phyloP scores from a whole-genome alignment of 352 stramenopile genomes.

The Globisporangium canariense region DNA sequence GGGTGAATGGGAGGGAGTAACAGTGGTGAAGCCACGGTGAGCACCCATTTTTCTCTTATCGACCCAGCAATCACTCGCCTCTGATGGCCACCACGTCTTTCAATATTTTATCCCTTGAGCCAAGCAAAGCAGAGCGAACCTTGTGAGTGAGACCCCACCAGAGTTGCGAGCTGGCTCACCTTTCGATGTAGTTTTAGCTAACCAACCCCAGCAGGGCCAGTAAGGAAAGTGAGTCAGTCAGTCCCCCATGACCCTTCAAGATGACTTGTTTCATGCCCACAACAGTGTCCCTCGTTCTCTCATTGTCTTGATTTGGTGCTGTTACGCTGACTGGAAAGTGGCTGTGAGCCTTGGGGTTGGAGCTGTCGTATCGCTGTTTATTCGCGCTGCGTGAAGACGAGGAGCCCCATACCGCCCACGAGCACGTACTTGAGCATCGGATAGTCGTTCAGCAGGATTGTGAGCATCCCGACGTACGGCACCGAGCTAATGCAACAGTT shows the following conservation, averaged over 20 bases:
- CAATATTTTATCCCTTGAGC: background rate
- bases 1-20: background rate
- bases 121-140: background rate
- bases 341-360: background rate
- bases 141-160: background rate
- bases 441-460: constrained; percentile 99
- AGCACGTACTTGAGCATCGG: constrained; percentile 93
- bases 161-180: background rate
- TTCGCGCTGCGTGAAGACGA: constrained; percentile 82
- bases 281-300: background rate
- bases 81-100: background rate
- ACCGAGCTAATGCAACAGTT: constrained; percentile 66
- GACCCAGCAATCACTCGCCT: background rate
- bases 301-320: background rate
- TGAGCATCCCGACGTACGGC: constrained; percentile 98
- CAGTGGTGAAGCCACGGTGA: background rate
- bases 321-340: background rate
- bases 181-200: constrained; percentile 5
- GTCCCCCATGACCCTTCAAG: background rate
- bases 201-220: background rate
- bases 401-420: constrained; percentile 72
- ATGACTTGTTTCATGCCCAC: background rate
- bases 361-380: constrained; percentile 21
- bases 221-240: too few relatives aligned
- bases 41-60: background rate